phyloP scores from a whole-genome alignment of 495 filamentous ascomycete genomes.

The Chaetomium tenue region DNA sequence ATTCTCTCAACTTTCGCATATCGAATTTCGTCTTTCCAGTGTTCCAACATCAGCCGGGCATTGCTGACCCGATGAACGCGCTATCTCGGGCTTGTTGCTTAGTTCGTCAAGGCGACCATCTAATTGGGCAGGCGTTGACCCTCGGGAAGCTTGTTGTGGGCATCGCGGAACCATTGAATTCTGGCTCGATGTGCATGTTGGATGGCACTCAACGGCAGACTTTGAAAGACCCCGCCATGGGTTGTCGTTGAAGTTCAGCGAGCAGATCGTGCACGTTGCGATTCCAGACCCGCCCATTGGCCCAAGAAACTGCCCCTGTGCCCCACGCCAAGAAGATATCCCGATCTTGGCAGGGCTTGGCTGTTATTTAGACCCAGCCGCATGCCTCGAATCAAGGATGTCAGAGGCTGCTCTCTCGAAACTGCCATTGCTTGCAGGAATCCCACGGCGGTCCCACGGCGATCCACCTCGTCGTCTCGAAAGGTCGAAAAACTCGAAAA shows the following conservation, averaged over 20 bases:
- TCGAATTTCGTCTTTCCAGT: background rate
- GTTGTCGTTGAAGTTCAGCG: constrained; percentile 3
- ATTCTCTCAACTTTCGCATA: background rate
- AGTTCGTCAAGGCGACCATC: background rate
- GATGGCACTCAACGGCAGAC: background rate
- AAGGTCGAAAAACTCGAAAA: too few species aligned
- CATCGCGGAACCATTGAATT: background rate
- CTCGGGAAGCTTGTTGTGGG: background rate
- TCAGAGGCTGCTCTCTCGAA: background rate
- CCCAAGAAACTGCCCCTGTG: background rate
- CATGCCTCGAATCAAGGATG: background rate
- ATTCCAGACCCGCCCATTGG: constrained; percentile 6
- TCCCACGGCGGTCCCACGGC: background rate
- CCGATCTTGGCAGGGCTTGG: constrained; percentile 1
- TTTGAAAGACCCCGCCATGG: background rate
- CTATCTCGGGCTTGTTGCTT: background rate
- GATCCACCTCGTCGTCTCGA: background rate
- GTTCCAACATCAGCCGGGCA: background rate
- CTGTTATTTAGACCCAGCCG: background rate
- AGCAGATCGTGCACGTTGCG: constrained; percentile 21
- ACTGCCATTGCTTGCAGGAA: background rate
- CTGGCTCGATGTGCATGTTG: background rate
- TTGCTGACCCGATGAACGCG: background rate
- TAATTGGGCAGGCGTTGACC: background rate
- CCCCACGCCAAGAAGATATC: background rate